A percentile compares a stretch with the other conserved stretches of the same genome.
Conservation (phyloP, 2,329 filamentous ascomycete genomes). For the Sporothrix schenckii region DNA sequence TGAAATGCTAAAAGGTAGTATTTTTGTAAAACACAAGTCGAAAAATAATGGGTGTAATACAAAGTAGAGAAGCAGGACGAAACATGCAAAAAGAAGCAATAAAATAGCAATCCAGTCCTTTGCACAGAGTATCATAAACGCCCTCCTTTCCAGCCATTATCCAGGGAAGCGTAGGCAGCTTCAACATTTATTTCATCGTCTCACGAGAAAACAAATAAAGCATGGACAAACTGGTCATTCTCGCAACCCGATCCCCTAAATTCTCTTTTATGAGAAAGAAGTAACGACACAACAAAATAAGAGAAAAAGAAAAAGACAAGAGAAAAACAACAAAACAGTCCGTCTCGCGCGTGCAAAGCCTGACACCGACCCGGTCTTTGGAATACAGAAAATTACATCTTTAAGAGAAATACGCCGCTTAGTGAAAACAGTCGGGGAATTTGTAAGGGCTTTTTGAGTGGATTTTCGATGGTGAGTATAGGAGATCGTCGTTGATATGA, state of each 20-base stretch:
- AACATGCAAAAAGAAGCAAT: neutral
- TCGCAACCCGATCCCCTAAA: constrained; percentile 1
- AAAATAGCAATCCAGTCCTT: constrained; percentile 1
- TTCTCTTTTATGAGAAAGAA: neutral
- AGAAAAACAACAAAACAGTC: neutral
- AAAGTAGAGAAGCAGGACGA: constrained; percentile 11
- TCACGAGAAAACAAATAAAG: neutral
- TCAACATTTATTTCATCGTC: neutral
- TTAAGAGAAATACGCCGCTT: constrained; percentile 8
- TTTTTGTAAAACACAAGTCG: constrained; percentile 28
- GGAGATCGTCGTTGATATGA: neutral
- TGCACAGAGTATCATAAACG: neutral
- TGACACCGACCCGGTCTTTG: constrained; percentile 18
- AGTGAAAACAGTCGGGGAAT: neutral
- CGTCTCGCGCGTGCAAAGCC: neutral
- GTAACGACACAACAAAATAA: neutral
- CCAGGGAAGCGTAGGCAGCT: constrained; percentile 4
- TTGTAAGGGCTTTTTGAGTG: neutral
- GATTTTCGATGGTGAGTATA: neutral
- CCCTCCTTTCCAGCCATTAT: constrained; percentile 20
- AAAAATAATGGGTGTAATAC: constrained; percentile 18
- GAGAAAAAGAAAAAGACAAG: neutral
- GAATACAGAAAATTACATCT: constrained; percentile 25
- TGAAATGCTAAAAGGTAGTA: neutral
- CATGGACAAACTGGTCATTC: neutral